Evolutionary conservation across 768 basidiomycete species (phyloP), one percentile per base, ranked within the genome.

Genomic region (Termitomyces titanicus): DNA sequence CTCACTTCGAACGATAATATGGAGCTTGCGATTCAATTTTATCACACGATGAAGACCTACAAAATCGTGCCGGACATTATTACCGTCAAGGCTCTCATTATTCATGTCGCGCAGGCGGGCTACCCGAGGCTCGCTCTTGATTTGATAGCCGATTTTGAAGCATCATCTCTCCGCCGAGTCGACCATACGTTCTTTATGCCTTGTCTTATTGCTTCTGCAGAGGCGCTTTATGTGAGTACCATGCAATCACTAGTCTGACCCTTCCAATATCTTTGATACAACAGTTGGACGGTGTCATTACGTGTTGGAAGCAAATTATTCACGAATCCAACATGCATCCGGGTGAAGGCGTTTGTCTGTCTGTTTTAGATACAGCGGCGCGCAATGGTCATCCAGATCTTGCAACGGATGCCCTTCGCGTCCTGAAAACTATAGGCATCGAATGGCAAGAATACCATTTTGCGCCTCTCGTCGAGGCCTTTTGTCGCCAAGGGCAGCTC

Each of bases 391-490:
- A 83, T 33, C 80, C 88, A 5, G 80, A 83, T 44, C 76, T 94
- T 0, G 91, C 86, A 22, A 73, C 80, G 13, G 83, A 85, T 39
- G 88, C 80, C 27, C 70, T 94, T 39, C 80, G 77, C 1, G 70
- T 79, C 7, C 72, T 95, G 37, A 76, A 80, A 43, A 49, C 58
- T 10, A 68, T 80, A 8, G 76, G 78, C 15, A 68, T 82, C 13
- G 65, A 74, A 44, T 76, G 80, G 70, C 65, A 76, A 63, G 92
- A 94, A 65, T 71, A 88, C 63, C 93, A 95, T 65, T 83, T 91
- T 61, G 82, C 88, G 1, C 83, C 91, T 3, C 70, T 94, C 20
- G 72, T 94, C 29, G 88, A 93, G 64, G 84, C 91, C 0, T 84
- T 88, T 62, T 82, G 81, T 67, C 78, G 73, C 13, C 77, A 75